Percentiles rank a stretch among this genome's conserved stretches.
Evolutionary conservation across 768 basidiomycete genomes (phyloP).

Genomic region (Hirschioporus abietinus): DNA sequence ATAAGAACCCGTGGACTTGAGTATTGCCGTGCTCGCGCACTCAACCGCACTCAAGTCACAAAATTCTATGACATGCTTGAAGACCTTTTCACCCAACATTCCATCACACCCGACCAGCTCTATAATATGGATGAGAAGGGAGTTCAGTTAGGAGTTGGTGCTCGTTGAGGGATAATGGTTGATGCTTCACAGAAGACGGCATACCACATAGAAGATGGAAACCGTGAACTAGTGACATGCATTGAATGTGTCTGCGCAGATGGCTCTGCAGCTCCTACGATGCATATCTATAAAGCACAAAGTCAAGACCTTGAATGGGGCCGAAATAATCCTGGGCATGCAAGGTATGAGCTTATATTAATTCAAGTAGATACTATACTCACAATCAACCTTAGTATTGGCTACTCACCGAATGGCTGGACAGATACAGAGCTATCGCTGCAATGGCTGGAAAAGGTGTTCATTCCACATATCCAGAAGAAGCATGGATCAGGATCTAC

Average conservation of each 20-base stretch:
- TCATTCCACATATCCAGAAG: constrained; percentile 23
- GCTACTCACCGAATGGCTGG: constrained; percentile 34
- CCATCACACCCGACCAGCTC: background rate
- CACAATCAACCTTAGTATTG: constrained; percentile 26
- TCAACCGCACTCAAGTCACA: no score
- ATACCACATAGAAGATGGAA: constrained; percentile 5
- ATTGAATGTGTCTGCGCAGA: constrained; percentile 17
- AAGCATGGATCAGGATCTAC: constrained; percentile 13
- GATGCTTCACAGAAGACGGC: constrained; percentile 9
- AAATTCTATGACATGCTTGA: background rate
- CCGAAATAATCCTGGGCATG: constrained; percentile 8
- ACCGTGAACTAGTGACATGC: constrained; percentile 11
- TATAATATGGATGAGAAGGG: constrained; percentile 17
- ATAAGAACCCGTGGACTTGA: no score
- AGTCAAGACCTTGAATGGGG: constrained; percentile 1
- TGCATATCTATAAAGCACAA: constrained; percentile 14
- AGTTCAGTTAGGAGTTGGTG: constrained; percentile 12
- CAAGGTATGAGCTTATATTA: constrained; percentile 11
- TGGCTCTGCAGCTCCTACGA: constrained; percentile 11
- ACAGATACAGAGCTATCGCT: constrained; percentile 31
- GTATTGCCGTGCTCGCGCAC: no score
- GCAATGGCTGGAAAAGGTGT: constrained; percentile 30
- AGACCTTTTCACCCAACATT: background rate
- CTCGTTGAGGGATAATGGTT: constrained; percentile 9
- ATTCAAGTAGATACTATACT: background rate